A percentile compares a stretch with the other conserved stretches of the same genome.
phyloP scores from a whole-genome alignment of 1,284 basidiomycete genomes.

The Trichosporon sp. region DNA sequence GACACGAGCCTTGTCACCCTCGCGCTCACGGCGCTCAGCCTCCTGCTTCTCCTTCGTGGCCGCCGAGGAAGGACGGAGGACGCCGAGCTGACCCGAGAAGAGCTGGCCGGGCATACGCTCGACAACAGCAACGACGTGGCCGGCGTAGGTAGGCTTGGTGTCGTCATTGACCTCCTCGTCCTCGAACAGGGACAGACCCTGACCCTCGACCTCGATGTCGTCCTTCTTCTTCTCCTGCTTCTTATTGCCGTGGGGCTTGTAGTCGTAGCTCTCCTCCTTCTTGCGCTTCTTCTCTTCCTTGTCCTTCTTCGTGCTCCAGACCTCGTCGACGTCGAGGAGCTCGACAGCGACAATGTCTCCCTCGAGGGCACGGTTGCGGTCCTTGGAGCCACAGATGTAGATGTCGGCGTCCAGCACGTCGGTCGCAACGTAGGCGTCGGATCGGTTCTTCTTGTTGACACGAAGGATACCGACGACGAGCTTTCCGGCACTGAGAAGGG shows the following conservation, averaged over 20 bases:
- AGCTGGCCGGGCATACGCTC: conserved; percentile 98
- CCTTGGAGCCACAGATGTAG: conserved; percentile 97
- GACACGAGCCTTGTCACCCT: conserved; percentile 62
- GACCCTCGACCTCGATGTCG: conserved; percentile 98
- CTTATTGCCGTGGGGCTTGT: conserved; percentile 66
- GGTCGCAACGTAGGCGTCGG: conserved; percentile 98
- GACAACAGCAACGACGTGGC: conserved; percentile 96
- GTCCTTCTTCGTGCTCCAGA: conserved; percentile 99
- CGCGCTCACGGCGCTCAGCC: conserved; percentile 90
- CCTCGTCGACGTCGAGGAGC: conserved; percentile 93
- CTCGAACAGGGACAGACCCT: conserved; percentile 91
- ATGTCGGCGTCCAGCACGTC: conserved; percentile 98
- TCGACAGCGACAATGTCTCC: conserved; percentile 99
- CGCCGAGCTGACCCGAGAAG: conserved; percentile 93
- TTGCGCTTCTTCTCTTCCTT: conserved; percentile 99
- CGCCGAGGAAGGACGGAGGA: conserved; percentile 91
- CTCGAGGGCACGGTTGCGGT: conserved; percentile 95
- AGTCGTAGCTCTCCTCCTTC: conserved; percentile 90
- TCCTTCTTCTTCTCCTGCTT: conserved; percentile 99
- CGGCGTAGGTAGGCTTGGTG: conserved; percentile 75
- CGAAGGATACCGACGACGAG: conserved; percentile 94
- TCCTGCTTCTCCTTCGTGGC: conserved; percentile 99
- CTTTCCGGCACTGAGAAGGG: conserved; percentile 94
- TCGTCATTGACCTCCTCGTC: conserved; percentile 98
- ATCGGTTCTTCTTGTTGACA: conserved; percentile 98